Conservation (phyloP, 768 basidiomycete genomes). For the Termitomyces sp. region DNA sequence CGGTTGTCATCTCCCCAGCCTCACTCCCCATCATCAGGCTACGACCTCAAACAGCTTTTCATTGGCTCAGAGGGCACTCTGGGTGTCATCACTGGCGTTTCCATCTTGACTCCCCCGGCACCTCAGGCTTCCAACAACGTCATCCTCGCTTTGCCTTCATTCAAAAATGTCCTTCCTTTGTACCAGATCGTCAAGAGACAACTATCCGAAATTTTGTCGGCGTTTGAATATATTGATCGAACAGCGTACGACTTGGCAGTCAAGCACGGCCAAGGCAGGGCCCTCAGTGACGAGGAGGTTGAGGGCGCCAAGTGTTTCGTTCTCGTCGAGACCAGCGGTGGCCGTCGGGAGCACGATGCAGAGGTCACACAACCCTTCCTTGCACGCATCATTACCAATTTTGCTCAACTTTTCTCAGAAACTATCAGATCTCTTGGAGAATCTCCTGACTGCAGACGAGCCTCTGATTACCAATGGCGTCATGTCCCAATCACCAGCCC, state of each 20-base stretch:
- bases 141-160: constrained; percentile 83
- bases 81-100: constrained; percentile 91
- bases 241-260: constrained; percentile 81
- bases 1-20: neutral
- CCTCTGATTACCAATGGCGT: constrained; percentile 87
- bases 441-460: constrained; percentile 65
- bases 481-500: constrained; percentile 84
- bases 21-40: constrained; percentile 46
- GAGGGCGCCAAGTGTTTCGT: constrained; percentile 84
- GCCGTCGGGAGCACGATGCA: constrained; percentile 88
- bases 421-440: constrained; percentile 72
- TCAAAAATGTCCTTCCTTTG: constrained; percentile 81
- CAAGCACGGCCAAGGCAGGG: constrained; percentile 76
- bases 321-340: constrained; percentile 91
- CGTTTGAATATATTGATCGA: constrained; percentile 95
- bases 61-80: constrained; percentile 97
- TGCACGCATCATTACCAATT: neutral
- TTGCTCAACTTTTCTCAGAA: constrained; percentile 50
- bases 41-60: constrained; percentile 97
- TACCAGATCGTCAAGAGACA: constrained; percentile 77
- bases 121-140: constrained; percentile 86
- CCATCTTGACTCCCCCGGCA: constrained; percentile 84
- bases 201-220: constrained; percentile 92
- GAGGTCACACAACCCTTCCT: constrained; percentile 48
- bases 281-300: constrained; percentile 68